Evolutionary conservation across 2,329 filamentous ascomycete genomes (phyloP).

Genomic region (Colletotrichum nymphaeae): DNA sequence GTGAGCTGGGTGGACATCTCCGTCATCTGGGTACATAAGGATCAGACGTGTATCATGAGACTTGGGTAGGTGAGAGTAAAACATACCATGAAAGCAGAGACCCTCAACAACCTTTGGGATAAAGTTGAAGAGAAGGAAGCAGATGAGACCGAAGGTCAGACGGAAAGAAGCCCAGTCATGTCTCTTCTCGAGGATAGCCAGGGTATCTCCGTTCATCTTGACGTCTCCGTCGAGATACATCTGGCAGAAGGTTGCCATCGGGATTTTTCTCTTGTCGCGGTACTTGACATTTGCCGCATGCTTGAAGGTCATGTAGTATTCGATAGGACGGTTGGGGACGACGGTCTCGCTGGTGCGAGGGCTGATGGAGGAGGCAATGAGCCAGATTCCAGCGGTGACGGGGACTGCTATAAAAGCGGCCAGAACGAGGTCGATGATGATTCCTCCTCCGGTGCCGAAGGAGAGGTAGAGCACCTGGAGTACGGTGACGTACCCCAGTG

Average conservation of each 20-base stretch:
- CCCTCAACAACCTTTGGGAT: slow-evolving; percentile 86
- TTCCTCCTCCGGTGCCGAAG: not conserved
- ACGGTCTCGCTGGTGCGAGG: slow-evolving; percentile 88
- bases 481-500: not conserved
- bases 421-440: not conserved
- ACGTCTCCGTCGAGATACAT: slow-evolving; percentile 92
- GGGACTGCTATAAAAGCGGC: not conserved
- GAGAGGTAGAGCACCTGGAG: not conserved
- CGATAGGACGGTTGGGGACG: slow-evolving; percentile 80
- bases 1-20: slow-evolving; percentile 79
- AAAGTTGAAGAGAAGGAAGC: slow-evolving; percentile 82
- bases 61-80: not conserved
- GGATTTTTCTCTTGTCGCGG: slow-evolving; percentile 76
- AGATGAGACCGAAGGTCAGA: slow-evolving; percentile 82
- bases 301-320: slow-evolving; percentile 81
- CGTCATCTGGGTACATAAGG: slow-evolving; percentile 45
- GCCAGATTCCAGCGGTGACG: slow-evolving; percentile 77
- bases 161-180: slow-evolving; percentile 92
- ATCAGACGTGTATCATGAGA: not conserved
- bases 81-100: slow-evolving; percentile 84
- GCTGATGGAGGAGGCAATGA: slow-evolving; percentile 76
- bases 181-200: slow-evolving; percentile 85
- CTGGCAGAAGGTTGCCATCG: slow-evolving; percentile 88
- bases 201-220: slow-evolving; percentile 85
- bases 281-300: slow-evolving; percentile 65